Evolutionary conservation across 331 rosid genomes (phyloP), one percentile per base, ranked within the genome.

Genomic region (Malus hybrid): DNA sequence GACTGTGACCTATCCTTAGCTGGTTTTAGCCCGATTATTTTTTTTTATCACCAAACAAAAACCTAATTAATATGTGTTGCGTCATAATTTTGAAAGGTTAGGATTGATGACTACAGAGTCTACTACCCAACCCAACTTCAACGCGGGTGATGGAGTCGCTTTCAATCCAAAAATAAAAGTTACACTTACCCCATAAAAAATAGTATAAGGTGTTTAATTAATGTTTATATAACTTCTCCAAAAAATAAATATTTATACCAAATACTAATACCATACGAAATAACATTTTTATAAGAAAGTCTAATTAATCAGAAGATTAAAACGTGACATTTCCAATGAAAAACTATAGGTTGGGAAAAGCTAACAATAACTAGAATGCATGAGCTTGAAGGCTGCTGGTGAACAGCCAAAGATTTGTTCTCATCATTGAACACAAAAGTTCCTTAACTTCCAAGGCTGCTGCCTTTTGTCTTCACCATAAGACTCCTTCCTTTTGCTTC

Each of bases 371-470:
- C 73, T 73, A 75, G 71, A 69, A 77, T 79, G 70, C 82, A 86
- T 54, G 28, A 78, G 50, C 67, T 13, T 59, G 32, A 42, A 34
- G 34, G 60, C 71, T 29, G 70, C 75, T 46, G 54, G 76, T 64
- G 68, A 75, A 84, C 78, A 74, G 73, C 31, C 54, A 32, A 69
- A 39, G 15, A 36, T 36, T 67, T 34, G 54, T 75, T 79, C 72
- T 24, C 64, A 59, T 5, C 64, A 59, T 59, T 22, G 29, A 27
- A 61, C 66, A 64, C 33, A 1, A 29, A 31, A 69, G 80, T 67
- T 79, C 83, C 93, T 87, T 85, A 88, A 86, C 93, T 90, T 84
- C 88, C 87, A 71, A 90, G 86, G 89, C 76, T 83, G 89, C 77
- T 83, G 36, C 83, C 80, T 62, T 70, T 89, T 87, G 94, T 88